These are phyloP conservation scores for Botrytis galanthina DNA, from an alignment of 2,329 filamentous ascomycete genomes.

Conservation along the genomic window DNA sequence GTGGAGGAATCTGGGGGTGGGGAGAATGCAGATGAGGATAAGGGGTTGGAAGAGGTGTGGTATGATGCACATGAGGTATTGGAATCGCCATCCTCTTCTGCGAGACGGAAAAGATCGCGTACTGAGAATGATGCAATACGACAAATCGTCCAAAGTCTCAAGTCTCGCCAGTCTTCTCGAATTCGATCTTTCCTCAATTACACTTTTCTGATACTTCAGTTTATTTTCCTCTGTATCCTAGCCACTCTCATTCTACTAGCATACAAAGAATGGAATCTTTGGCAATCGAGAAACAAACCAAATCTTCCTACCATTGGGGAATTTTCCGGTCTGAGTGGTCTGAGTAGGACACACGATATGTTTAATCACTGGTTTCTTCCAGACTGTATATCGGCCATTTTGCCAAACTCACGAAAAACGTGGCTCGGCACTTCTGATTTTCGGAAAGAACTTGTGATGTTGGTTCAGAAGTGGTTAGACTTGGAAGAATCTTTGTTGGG, in stretches of 20 bases:
- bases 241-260: background rate
- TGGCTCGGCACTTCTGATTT: background rate
- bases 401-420: constrained; percentile 4
- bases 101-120: background rate
- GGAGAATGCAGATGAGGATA: background rate
- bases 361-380: constrained; percentile 3
- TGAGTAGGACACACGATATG: background rate
- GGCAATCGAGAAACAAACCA: background rate
- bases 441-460: background rate
- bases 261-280: background rate
- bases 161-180: background rate
- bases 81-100: background rate
- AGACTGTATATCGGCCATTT: background rate
- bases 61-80: background rate
- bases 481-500: constrained; percentile 6
- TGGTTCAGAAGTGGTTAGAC: constrained; percentile 17
- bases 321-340: background rate
- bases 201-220: constrained; percentile 8
- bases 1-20: background rate
- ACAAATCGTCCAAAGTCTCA: background rate
- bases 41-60: background rate
- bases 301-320: background rate
- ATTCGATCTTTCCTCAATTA: constrained; percentile 8
- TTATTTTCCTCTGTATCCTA: background rate
- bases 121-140: background rate